These are phyloP conservation scores for Isatis tinctoria DNA, from an alignment of 345 rosid genomes.

Conservation along the genomic window DNA sequence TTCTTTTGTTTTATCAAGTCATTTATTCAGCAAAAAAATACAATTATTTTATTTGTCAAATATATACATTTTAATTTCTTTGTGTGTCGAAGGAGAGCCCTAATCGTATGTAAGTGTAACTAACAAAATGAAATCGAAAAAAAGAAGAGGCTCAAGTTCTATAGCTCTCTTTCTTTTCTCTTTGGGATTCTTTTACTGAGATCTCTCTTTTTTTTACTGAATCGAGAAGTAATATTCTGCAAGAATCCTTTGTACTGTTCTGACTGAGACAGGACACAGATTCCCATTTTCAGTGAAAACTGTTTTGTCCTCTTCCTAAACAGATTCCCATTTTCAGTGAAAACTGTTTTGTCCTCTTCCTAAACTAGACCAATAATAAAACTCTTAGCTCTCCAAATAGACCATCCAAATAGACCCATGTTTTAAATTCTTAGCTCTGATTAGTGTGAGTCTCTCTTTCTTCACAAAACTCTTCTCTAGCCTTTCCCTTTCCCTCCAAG, in stretches of 20 bases:
- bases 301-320: not conserved
- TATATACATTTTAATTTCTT: not conserved
- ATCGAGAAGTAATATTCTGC: not conserved
- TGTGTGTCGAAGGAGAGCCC: no score
- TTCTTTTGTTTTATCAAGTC: not conserved
- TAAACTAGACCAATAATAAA: no score
- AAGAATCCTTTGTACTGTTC: not conserved
- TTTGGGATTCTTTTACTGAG: not conserved
- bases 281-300: not conserved
- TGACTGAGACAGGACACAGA: not conserved
- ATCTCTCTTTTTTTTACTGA: not conserved
- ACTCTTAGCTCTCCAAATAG: not conserved
- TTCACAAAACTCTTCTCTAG: no score
- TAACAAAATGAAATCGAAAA: not conserved
- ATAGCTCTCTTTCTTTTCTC: not conserved
- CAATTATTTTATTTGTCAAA: not conserved
- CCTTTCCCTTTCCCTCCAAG: no score
- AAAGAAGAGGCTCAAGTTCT: not conserved
- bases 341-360: not conserved
- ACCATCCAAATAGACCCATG: not conserved
- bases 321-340: not conserved
- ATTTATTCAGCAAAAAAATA: not conserved
- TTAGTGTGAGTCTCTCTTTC: no score
- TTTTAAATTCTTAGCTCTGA: not conserved
- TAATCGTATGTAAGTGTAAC: not conserved